Evolutionary conservation across 2,329 filamentous ascomycete genomes (phyloP).

Genomic region (Neodidymelliopsis sp.): DNA sequence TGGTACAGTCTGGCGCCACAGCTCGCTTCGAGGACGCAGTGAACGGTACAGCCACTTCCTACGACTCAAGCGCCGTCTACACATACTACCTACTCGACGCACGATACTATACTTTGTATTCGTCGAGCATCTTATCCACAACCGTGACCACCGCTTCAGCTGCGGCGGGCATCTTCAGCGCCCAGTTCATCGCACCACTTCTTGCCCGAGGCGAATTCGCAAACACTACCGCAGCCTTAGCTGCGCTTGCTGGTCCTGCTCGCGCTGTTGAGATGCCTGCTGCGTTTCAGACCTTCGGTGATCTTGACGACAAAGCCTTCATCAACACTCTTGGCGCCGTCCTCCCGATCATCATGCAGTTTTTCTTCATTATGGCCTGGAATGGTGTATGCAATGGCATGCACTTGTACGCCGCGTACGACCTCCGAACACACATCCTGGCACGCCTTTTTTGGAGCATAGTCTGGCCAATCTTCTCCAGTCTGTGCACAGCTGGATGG

Average conservation of each 20-base stretch:
- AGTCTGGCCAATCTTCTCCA: slow-evolving; percentile 18
- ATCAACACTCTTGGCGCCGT: slow-evolving; percentile 54
- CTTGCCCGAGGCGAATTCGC: slow-evolving; percentile 7
- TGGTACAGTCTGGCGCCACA: slow-evolving; percentile 16
- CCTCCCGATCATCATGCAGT: slow-evolving; percentile 56
- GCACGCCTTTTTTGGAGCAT: slow-evolving; percentile 20
- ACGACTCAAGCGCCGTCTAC: slow-evolving; percentile 16
- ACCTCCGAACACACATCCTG: slow-evolving; percentile 19
- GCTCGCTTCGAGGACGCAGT: slow-evolving; percentile 20
- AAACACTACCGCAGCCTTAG: slow-evolving; percentile 12
- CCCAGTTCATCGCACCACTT: slow-evolving; percentile 9
- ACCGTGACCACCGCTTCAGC: slow-evolving; percentile 16
- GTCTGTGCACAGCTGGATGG: slow-evolving; percentile 19
- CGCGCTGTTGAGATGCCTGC: slow-evolving; percentile 10
- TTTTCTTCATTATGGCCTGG: slow-evolving; percentile 56
- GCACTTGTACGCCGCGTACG: slow-evolving; percentile 19
- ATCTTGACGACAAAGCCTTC: slow-evolving; percentile 16
- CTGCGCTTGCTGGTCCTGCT: slow-evolving; percentile 11
- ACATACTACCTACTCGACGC: slow-evolving; percentile 20
- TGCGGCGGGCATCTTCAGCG: slow-evolving; percentile 17
- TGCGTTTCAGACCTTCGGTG: slow-evolving; percentile 4
- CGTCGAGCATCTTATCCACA: slow-evolving; percentile 11
- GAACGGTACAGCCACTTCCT: slow-evolving; percentile 14
- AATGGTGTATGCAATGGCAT: slow-evolving; percentile 49
- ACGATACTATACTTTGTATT: slow-evolving; percentile 19